A percentile compares a stretch with the other conserved stretches of the same genome.
These are phyloP conservation scores for Phytophthora aleatoria DNA, from an alignment of 352 stramenopile species.

Conservation along the genomic window DNA sequence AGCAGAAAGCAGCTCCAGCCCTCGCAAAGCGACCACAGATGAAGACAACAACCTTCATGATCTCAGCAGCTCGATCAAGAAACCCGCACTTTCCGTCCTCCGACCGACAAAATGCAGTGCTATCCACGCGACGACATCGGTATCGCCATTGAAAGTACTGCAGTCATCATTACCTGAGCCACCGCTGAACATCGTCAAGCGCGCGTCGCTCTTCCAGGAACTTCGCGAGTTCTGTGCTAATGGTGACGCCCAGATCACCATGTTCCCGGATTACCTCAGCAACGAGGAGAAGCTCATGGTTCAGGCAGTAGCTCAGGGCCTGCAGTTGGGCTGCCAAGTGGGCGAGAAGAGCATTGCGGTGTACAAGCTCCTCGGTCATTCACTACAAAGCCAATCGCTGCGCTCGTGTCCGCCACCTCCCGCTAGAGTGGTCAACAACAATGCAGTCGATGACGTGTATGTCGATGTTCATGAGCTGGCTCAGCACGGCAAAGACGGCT, in stretches of 20 bases:
- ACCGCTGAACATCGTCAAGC: conserved; percentile 33
- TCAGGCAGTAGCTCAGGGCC: conserved; percentile 50
- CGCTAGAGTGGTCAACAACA: conserved; percentile 6
- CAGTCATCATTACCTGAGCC: conserved; percentile 11
- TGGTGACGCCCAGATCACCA: conserved; percentile 52
- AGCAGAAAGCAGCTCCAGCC: conserved; percentile 6
- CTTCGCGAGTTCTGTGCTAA: conserved; percentile 60
- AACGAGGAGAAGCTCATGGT: conserved; percentile 60
- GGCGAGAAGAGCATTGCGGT: conserved; percentile 64
- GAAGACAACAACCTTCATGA: conserved; percentile 37
- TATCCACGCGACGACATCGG: conserved; percentile 12
- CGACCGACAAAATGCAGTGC: conserved; percentile 7
- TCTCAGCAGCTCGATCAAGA: conserved; percentile 35
- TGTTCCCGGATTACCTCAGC: conserved; percentile 75
- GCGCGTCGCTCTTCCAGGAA: conserved; percentile 59
- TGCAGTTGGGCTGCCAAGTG: conserved; percentile 66
- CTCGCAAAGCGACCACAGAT: conserved; percentile 13
- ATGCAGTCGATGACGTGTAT: conserved; percentile 57
- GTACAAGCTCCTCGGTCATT: conserved; percentile 49
- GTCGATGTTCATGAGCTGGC: conserved; percentile 71
- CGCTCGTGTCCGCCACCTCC: conserved; percentile 3
- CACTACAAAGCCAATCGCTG: conserved; percentile 20
- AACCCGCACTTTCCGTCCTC: conserved; percentile 31
- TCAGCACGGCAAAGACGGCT: conserved; percentile 78
- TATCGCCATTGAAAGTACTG: conserved; percentile 14